Evolutionary conservation across 2,329 filamentous ascomycete genomes (phyloP).

Genomic region (Penicillium sp.): DNA sequence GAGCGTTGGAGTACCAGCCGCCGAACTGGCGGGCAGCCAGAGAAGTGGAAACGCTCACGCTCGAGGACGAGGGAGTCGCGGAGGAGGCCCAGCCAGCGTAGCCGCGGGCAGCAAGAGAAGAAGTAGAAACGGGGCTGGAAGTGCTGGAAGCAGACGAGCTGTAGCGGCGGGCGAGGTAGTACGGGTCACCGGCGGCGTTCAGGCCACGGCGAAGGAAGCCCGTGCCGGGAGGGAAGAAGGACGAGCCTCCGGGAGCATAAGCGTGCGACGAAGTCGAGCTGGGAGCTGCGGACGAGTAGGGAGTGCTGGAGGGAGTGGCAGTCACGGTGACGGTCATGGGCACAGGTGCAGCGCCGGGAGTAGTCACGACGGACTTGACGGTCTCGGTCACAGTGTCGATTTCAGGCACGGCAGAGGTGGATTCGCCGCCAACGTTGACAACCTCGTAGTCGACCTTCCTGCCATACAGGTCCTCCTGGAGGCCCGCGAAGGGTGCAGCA

Average conservation of each 20-base stretch:
- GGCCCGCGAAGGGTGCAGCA: slow-evolving; percentile 28
- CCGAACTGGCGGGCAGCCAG: slow-evolving; percentile 14
- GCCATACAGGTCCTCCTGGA: slow-evolving; percentile 24
- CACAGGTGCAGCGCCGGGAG: slow-evolving; percentile 4
- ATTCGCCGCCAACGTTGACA: slow-evolving; percentile 33
- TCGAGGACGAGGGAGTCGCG: slow-evolving; percentile 1
- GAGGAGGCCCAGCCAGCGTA: background rate
- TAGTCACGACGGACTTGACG: slow-evolving; percentile 18
- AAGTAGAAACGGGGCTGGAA: slow-evolving; percentile 2
- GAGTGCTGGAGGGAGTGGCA: slow-evolving; percentile 16
- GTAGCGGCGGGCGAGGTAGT: slow-evolving; percentile 13
- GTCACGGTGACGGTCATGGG: slow-evolving; percentile 19
- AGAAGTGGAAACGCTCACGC: background rate
- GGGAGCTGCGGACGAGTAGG: slow-evolving; percentile 4
- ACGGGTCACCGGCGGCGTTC: slow-evolving; percentile 19
- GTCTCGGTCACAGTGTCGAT: slow-evolving; percentile 22
- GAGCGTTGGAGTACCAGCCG: slow-evolving; percentile 4
- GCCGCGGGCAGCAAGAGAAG: slow-evolving; percentile 6
- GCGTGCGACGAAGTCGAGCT: slow-evolving; percentile 15
- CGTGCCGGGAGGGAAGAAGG: slow-evolving; percentile 14
- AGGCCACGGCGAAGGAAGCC: slow-evolving; percentile 21
- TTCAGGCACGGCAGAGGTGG: slow-evolving; percentile 16
- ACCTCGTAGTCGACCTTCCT: slow-evolving; percentile 29
- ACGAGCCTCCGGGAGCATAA: slow-evolving; percentile 9
- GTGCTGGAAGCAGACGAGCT: slow-evolving; percentile 6